Evolutionary conservation across 306 rosid species (phyloP).

Genomic region (Mimosa bimucronata): DNA sequence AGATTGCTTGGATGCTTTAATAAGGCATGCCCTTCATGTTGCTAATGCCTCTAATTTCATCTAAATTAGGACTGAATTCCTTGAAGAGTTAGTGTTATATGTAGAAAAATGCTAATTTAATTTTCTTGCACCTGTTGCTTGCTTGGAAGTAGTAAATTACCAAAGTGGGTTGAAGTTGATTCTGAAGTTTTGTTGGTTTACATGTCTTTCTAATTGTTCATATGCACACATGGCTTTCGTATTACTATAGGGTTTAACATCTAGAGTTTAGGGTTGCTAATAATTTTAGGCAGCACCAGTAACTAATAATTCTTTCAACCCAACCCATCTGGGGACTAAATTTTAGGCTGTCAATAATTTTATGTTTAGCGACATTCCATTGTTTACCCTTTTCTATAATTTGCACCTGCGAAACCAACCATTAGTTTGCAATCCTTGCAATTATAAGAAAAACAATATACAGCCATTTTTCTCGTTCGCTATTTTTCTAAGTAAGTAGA

Average conservation of each 20-base stretch:
- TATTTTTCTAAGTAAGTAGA: background rate
- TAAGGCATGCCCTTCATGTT: background rate
- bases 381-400: background rate
- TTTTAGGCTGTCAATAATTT: background rate
- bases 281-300: background rate
- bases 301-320: background rate
- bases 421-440: background rate
- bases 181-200: slow-evolving; percentile 21
- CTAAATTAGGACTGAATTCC: background rate
- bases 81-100: slow-evolving; percentile 4
- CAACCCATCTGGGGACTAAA: background rate
- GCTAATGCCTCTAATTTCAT: slow-evolving; percentile 16
- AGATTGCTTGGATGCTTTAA: slow-evolving; percentile 1
- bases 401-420: background rate
- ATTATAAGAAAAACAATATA: background rate
- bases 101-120: background rate
- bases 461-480: background rate
- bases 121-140: slow-evolving; percentile 6
- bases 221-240: background rate
- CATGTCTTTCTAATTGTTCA: background rate
- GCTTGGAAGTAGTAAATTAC: slow-evolving; percentile 23
- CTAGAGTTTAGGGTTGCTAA: background rate
- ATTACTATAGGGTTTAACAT: background rate
- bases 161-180: slow-evolving; percentile 4
- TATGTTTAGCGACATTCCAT: background rate